Base-by-base conservation (phyloP, 1,284 basidiomycete species). In the Ustilago trichophora region DNA sequence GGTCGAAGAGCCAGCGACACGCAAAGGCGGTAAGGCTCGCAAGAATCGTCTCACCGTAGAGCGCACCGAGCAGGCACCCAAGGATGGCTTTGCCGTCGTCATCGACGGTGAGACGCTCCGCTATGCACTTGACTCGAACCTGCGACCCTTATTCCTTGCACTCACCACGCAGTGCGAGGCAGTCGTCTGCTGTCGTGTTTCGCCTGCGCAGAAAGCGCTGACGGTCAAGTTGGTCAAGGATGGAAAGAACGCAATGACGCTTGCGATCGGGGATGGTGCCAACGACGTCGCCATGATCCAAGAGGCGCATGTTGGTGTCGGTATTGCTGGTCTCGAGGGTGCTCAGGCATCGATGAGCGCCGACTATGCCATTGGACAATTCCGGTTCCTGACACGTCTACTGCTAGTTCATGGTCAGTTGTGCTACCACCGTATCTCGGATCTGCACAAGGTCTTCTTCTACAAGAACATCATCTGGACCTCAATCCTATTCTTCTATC, bases 301-400 rank as follows among this genome's bases (percentile, higher is more conserved):
- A 82, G 94, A 97, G 29, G 95, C 95, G 21, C 95, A 98, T 81
- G 89, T 96, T 70, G 95, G 95, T 6, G 93, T 94, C 76, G 95
- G 95, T 22, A 85, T 98, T 22, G 88, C 93, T 63, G 95, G 95
- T 47, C 87, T 95, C 38, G 95, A 98, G 82, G 95, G 95, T 49
- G 94, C 93, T 19, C 95, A 98, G 82, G 95, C 95, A 21, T 93
- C 94, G 36, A 98, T 98, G 93, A 96, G 93, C 19, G 93, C 95
- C 13, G 95, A 98, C 82, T 98, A 97, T 74, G 94, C 94, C 1
- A 94, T 98, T 83, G 94, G 93, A 2, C 95, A 98, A 80, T 98
- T 98, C 85, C 86, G 94, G 48, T 98, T 72, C 85, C 83, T 98
- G 57, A 95, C 93, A 1, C 92, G 93, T 80, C 84, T 98, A 33